phyloP scores from a whole-genome alignment of 1,139 yeast genomes.

The Pichia sp. region DNA sequence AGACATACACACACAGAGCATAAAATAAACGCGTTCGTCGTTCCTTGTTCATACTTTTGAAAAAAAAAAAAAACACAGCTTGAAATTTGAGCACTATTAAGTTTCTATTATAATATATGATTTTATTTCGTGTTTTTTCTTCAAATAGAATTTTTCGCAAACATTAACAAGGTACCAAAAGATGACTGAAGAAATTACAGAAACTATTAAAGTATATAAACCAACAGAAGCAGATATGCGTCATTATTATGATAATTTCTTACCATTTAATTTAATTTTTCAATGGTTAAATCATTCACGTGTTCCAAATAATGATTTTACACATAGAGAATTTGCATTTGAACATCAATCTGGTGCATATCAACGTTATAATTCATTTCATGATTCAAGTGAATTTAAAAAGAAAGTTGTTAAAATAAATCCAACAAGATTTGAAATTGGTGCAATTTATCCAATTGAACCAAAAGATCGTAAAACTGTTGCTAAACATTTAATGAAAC shows the following conservation, averaged over 20 bases:
- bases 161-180: background rate
- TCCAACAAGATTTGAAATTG: conserved; percentile 92
- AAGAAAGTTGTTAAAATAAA: conserved; percentile 62
- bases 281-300: conserved; percentile 89
- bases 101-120: too few relatives aligned
- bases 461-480: conserved; percentile 78
- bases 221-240: conserved; percentile 45
- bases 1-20: too few relatives aligned
- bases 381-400: conserved; percentile 65
- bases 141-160: too few relatives aligned
- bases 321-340: conserved; percentile 90
- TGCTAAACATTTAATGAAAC: conserved; percentile 76
- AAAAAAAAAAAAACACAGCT: too few relatives aligned
- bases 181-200: background rate
- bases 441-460: conserved; percentile 83
- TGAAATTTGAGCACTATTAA: too few relatives aligned
- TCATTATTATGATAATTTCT: conserved; percentile 64
- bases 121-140: too few relatives aligned
- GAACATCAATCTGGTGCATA: conserved; percentile 82
- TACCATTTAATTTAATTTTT: conserved; percentile 69
- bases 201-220: conserved; percentile 6
- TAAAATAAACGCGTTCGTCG: too few relatives aligned
- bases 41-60: too few relatives aligned
- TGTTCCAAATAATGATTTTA: conserved; percentile 54
- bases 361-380: conserved; percentile 80